These are phyloP conservation scores for Zostera marina DNA, from an alignment of 116 monocot genomes.

Conservation along the genomic window DNA sequence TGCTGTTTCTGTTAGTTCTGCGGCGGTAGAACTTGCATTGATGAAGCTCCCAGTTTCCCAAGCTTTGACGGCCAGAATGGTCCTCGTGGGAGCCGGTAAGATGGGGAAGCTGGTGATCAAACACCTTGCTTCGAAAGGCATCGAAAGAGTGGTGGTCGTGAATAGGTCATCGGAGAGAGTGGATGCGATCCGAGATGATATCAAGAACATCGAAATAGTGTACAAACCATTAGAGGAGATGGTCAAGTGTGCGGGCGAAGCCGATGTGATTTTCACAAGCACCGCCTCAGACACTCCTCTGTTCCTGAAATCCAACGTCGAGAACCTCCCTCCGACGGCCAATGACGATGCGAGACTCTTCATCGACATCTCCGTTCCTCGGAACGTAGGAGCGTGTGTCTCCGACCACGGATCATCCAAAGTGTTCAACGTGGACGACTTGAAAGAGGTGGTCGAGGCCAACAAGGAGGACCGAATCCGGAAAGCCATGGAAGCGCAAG, in stretches of 20 bases:
- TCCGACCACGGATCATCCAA: conserved; percentile 13
- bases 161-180: conserved; percentile 69
- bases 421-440: conserved; percentile 53
- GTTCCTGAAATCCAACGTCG: conserved; percentile 62
- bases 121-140: conserved; percentile 63
- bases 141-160: conserved; percentile 40
- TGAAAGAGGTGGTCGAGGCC: conserved; percentile 51
- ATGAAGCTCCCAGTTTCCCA: conserved; percentile 77
- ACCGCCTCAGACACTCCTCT: conserved; percentile 76
- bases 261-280: conserved; percentile 91
- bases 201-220: conserved; percentile 66
- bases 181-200: conserved; percentile 61
- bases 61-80: conserved; percentile 48
- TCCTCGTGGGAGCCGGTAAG: conserved; percentile 89
- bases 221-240: conserved; percentile 78
- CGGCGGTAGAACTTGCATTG: conserved; percentile 83
- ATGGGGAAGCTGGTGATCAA: conserved; percentile 99
- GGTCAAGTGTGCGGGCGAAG: conserved; percentile 59
- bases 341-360: conserved; percentile 53
- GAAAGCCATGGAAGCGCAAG: conserved; percentile 53
- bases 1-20: conserved; percentile 94
- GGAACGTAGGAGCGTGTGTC: conserved; percentile 47
- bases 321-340: conserved; percentile 38
- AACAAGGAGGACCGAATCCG: conserved; percentile 54
- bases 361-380: conserved; percentile 47